A percentile compares a stretch with the other conserved stretches of the same genome.
These are phyloP conservation scores for Russula abietina DNA, from an alignment of 768 basidiomycete genomes.

Conservation along the genomic window DNA sequence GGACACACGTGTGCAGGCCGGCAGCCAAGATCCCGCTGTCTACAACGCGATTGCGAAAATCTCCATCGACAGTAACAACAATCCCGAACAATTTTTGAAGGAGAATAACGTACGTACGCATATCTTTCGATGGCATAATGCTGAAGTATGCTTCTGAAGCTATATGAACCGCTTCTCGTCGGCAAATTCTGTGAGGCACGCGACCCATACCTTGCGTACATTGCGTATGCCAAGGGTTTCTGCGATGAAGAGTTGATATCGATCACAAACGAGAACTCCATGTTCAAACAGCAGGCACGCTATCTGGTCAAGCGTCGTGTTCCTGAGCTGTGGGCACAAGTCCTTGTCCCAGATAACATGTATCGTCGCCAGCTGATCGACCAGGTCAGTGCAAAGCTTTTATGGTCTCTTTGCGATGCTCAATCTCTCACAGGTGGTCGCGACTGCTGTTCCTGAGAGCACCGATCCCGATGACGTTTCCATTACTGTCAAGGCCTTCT, in stretches of 20 bases:
- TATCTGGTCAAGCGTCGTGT: constrained; percentile 96
- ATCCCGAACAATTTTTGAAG: constrained; percentile 95
- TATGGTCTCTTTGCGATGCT: not conserved
- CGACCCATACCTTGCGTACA: constrained; percentile 97
- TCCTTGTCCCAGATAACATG: constrained; percentile 81
- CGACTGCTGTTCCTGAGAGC: constrained; percentile 92
- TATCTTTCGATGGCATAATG: constrained; percentile 9
- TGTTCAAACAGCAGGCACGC: constrained; percentile 99
- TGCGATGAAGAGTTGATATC: constrained; percentile 96
- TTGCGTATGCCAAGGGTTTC: constrained; percentile 98
- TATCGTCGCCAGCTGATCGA: constrained; percentile 93
- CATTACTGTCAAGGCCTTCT: constrained; percentile 96
- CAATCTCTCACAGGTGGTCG: constrained; percentile 57
- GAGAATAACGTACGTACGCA: constrained; percentile 81
- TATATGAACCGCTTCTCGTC: constrained; percentile 94
- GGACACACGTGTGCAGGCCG: constrained; percentile 87
- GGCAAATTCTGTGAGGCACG: constrained; percentile 99
- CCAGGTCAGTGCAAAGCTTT: constrained; percentile 44
- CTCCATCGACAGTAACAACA: constrained; percentile 97
- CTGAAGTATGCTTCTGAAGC: constrained; percentile 37
- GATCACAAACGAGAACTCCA: constrained; percentile 98
- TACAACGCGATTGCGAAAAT: constrained; percentile 99
- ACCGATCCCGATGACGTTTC: constrained; percentile 99
- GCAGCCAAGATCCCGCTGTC: constrained; percentile 87
- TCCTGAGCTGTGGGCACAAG: constrained; percentile 94